Conservation (phyloP, 108 stramenopile species). For the Skeletonema tropicum region DNA sequence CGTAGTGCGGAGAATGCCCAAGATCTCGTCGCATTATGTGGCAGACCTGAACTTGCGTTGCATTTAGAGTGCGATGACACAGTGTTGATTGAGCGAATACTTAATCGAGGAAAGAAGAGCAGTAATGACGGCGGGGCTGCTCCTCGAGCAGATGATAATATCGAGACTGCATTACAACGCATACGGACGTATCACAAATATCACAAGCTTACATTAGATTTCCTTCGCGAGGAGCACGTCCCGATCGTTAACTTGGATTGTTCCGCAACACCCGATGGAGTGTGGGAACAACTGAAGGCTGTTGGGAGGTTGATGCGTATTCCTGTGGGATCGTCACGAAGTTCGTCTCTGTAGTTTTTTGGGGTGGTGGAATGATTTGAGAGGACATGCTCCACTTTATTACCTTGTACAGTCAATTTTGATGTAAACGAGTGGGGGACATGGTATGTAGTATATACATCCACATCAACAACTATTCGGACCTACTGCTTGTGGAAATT, state of each 20-base stretch:
- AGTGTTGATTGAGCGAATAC: constrained; percentile 75
- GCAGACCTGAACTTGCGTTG: constrained; percentile 77
- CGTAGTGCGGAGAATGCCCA: constrained; percentile 74
- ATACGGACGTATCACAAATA: constrained; percentile 81
- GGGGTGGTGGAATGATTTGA: not conserved
- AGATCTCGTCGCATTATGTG: constrained; percentile 76
- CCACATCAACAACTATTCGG: too few species aligned
- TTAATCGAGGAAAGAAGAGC: constrained; percentile 61
- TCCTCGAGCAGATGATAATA: constrained; percentile 78
- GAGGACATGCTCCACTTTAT: not conserved
- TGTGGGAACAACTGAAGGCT: constrained; percentile 80
- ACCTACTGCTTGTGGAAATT: too few species aligned
- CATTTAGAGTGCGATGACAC: constrained; percentile 85
- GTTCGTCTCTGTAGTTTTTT: not conserved
- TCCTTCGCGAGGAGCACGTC: constrained; percentile 75
- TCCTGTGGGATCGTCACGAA: not conserved
- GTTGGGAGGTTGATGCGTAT: constrained; percentile 44
- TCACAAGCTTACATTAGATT: constrained; percentile 74
- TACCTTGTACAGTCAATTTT: not conserved
- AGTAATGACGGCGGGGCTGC: not conserved
- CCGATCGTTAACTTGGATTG: constrained; percentile 88
- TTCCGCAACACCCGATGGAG: constrained; percentile 68
- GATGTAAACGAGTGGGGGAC: too few species aligned
- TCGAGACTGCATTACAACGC: constrained; percentile 77
- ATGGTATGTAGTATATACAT: too few species aligned